Base-by-base conservation (phyloP, 495 filamentous ascomycete genomes). In the Tuber brumale region DNA sequence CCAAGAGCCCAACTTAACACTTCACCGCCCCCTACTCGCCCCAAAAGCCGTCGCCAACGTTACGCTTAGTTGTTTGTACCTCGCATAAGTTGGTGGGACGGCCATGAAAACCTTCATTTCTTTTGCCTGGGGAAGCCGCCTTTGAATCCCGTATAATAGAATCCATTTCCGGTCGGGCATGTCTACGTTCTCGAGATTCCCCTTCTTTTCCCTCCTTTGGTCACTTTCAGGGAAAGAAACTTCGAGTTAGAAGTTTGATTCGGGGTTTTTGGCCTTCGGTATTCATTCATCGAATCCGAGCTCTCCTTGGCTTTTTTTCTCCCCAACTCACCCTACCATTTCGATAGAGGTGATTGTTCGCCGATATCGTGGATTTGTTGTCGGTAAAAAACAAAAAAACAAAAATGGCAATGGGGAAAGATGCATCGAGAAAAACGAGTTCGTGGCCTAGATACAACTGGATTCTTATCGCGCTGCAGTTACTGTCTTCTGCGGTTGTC, bases 371-470 rank as follows among this genome's bases (percentile, higher is more conserved):
- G 45, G 18, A n/a, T 18, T 19, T 46, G 21, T 46, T 21, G 19
- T 21, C 46, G 7, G 23, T 21, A n/a, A 21, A 23, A 7, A 23
- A 9, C 6, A 51, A 21, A n/a, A 9, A 23, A 51, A 23, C 46
- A 21, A 51, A 51, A 51, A 9, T 6, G 46, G 21, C n/a, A 31
- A 66, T 66, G 57, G 57, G 27, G 27, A n/a, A 31, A 16, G 27
- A 66, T 66, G 4, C n/a, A 31, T 66, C 57, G 27, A 66, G 57
- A 72, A 79, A 75, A 43, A 39, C 76, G 35, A 79, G 73, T 71
- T 8, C 61, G 27, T 80, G 78, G 78, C 76, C 78, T 16, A 79
- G 71, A 51, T 72, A 72, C 45, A 43, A 79, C 37, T 80, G 78
- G 78, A 74, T 27, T 14, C 73, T 79, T 71, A 79, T 80, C 43